phyloP scores from a whole-genome alignment of 495 filamentous ascomycete species.

The Penicillium taxi region DNA sequence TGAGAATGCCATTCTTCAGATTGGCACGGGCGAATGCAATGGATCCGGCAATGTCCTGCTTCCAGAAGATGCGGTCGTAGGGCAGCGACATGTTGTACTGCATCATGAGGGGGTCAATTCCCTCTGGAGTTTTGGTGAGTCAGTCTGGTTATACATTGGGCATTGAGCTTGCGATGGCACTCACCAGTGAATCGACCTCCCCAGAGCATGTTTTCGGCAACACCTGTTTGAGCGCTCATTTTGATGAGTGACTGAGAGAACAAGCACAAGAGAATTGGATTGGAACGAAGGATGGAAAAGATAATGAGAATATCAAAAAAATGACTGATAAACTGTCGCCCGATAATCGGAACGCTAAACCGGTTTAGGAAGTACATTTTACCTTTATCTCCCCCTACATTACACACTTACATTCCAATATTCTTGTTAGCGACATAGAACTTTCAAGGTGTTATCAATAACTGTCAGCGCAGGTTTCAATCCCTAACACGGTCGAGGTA shows the following conservation, averaged over 20 bases:
- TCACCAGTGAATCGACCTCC: conserved; percentile 73
- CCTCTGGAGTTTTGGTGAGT: conserved; percentile 42
- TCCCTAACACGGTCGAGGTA: no score
- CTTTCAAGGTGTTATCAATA: no score
- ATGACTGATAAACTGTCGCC: neutral
- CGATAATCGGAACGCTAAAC: conserved; percentile 1
- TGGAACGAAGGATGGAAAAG: conserved; percentile 8
- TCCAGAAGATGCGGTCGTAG: conserved; percentile 76
- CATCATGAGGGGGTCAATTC: conserved; percentile 82
- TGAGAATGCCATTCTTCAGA: conserved; percentile 65
- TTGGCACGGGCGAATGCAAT: conserved; percentile 87
- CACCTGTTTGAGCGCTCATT: conserved; percentile 37
- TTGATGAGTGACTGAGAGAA: conserved; percentile 9
- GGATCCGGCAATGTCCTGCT: conserved; percentile 70
- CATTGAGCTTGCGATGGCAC: conserved; percentile 14
- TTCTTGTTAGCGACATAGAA: no score
- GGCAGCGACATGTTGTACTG: conserved; percentile 81
- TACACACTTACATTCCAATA: no score
- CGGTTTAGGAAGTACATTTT: neutral
- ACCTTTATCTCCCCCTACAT: no score
- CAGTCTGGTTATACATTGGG: conserved; percentile 15
- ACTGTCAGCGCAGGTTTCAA: no score
- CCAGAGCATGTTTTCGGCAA: conserved; percentile 63
- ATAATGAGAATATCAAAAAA: conserved; percentile 5
- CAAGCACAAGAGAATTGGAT: neutral